Evolutionary conservation across 2,329 filamentous ascomycete species (phyloP).

Genomic region (Fusarium staphyleae): DNA sequence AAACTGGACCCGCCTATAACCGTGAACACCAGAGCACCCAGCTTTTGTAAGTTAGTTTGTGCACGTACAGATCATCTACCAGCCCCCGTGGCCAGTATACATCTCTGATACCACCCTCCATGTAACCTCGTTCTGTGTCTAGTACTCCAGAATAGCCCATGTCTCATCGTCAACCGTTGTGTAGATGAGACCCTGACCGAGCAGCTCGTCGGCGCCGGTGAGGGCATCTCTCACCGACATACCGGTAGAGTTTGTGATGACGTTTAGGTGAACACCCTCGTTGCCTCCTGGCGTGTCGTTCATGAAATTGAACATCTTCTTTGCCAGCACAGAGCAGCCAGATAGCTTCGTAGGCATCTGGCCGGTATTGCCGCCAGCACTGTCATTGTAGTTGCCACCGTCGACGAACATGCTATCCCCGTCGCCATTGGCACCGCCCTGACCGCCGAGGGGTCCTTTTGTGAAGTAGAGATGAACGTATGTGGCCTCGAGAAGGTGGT

Average conservation of each 20-base stretch:
- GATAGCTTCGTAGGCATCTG: constrained; percentile 50
- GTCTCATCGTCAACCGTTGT: constrained; percentile 93
- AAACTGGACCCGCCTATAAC: constrained; percentile 31
- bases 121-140: constrained; percentile 13
- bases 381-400: constrained; percentile 52
- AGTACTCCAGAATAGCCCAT: constrained; percentile 82
- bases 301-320: constrained; percentile 75
- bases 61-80: constrained; percentile 8
- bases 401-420: constrained; percentile 65
- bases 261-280: constrained; percentile 83
- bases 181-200: constrained; percentile 78
- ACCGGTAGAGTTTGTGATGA: constrained; percentile 71
- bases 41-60: constrained; percentile 24
- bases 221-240: constrained; percentile 75
- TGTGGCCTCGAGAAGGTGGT: constrained; percentile 89
- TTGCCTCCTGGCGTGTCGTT: constrained; percentile 72
- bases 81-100: neutral
- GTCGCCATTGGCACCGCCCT: constrained; percentile 50
- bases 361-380: constrained; percentile 47
- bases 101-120: neutral
- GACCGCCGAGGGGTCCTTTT: constrained; percentile 64
- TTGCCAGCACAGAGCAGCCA: constrained; percentile 64
- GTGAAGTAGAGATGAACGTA: constrained; percentile 87
- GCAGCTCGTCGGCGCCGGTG: constrained; percentile 81
- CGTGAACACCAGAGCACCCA: constrained; percentile 40